Conservation (phyloP, 2,329 filamentous ascomycete species). For the Trichoderma guizhouense region DNA sequence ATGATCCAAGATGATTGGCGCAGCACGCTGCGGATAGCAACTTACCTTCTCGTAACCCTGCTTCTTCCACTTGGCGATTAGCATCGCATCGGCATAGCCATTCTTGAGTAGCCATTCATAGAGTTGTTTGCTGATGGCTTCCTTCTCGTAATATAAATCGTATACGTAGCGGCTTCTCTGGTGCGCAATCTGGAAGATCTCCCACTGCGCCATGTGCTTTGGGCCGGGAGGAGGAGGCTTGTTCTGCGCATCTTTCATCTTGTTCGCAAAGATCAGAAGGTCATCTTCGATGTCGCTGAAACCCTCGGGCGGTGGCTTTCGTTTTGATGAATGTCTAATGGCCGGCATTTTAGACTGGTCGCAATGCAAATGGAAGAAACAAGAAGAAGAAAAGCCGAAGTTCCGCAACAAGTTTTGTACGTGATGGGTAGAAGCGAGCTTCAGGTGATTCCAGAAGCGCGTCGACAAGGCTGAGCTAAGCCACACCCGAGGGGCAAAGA, state of each 20-base stretch:
- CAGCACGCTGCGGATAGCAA: slow-evolving; percentile 5
- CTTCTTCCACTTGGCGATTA: slow-evolving; percentile 99
- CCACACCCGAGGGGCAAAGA: slow-evolving; percentile 19
- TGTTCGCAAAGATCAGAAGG: slow-evolving; percentile 79
- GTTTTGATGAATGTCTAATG: slow-evolving; percentile 69
- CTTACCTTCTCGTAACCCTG: slow-evolving; percentile 93
- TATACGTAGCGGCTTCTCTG: slow-evolving; percentile 92
- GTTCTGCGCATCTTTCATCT: slow-evolving; percentile 95
- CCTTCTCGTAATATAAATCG: slow-evolving; percentile 96
- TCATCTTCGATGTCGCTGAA: slow-evolving; percentile 88
- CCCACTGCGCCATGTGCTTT: slow-evolving; percentile 91
- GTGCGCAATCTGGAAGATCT: slow-evolving; percentile 95
- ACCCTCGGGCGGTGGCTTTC: slow-evolving; percentile 79
- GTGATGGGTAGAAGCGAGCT: neutral
- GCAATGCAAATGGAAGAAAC: neutral
- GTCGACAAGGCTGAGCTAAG: slow-evolving; percentile 19
- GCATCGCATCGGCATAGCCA: slow-evolving; percentile 85
- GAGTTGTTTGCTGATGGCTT: slow-evolving; percentile 85
- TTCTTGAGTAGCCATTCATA: slow-evolving; percentile 99
- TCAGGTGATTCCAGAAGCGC: slow-evolving; percentile 4
- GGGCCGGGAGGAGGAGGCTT: slow-evolving; percentile 74
- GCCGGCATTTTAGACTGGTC: slow-evolving; percentile 64
- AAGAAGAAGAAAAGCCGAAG: neutral
- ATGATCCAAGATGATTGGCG: neutral
- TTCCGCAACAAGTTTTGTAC: neutral